These are phyloP conservation scores for Yamadazyma membranifaciens DNA, from an alignment of 1,139 yeast species.

Conservation along the genomic window DNA sequence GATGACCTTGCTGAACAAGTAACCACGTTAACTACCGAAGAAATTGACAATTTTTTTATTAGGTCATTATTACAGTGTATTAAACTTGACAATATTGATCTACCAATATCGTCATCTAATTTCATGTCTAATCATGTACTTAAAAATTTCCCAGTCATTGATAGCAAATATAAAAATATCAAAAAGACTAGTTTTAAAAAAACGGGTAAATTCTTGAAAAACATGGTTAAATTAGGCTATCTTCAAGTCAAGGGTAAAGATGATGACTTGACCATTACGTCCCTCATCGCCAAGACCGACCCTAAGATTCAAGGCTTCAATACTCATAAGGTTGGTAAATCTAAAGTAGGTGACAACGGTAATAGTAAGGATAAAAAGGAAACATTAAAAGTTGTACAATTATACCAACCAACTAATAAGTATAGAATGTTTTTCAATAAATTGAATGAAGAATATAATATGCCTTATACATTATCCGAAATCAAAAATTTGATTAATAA, in stretches of 20 bases:
- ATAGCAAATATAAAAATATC: slow-evolving; percentile 56
- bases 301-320: slow-evolving; percentile 54
- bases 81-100: slow-evolving; percentile 51
- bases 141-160: slow-evolving; percentile 65
- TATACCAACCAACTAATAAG: slow-evolving; percentile 56
- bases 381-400: slow-evolving; percentile 30
- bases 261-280: slow-evolving; percentile 63
- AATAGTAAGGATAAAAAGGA: slow-evolving; percentile 19
- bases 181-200: slow-evolving; percentile 91
- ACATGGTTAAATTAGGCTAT: slow-evolving; percentile 74
- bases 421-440: slow-evolving; percentile 51
- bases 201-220: slow-evolving; percentile 77
- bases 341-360: slow-evolving; percentile 10
- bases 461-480: slow-evolving; percentile 53
- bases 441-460: slow-evolving; percentile 31
- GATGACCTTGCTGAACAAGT: slow-evolving; percentile 12
- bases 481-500: slow-evolving; percentile 49
- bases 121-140: slow-evolving; percentile 71
- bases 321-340: slow-evolving; percentile 52
- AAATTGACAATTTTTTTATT: slow-evolving; percentile 74
- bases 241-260: slow-evolving; percentile 70
- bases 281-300: slow-evolving; percentile 48
- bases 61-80: slow-evolving; percentile 70
- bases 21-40: slow-evolving; percentile 49
- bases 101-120: slow-evolving; percentile 68